These are phyloP conservation scores for Castanospermum australe DNA, from an alignment of 306 rosid genomes.

Conservation along the genomic window DNA sequence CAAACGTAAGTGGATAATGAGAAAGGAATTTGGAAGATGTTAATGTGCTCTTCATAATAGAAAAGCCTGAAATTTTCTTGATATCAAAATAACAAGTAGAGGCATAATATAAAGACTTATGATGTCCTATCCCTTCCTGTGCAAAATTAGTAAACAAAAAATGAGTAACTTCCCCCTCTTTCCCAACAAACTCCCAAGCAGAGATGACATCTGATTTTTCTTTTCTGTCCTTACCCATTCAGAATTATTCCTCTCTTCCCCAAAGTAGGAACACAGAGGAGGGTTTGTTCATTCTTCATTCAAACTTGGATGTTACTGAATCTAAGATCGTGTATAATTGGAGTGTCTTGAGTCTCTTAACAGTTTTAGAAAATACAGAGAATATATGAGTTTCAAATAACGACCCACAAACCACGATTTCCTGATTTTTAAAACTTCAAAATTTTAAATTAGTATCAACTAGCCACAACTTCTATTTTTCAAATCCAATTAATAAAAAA, in stretches of 20 bases:
- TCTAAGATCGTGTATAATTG: neutral
- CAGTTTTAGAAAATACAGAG: neutral
- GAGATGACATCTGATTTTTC: neutral
- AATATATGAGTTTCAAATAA: neutral
- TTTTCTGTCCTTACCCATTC: neutral
- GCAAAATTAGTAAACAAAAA: neutral
- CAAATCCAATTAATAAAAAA: neutral
- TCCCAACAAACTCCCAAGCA: neutral
- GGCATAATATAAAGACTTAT: neutral
- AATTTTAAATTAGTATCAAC: neutral
- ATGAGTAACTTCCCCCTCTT: neutral
- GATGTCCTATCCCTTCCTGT: neutral
- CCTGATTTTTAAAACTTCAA: neutral
- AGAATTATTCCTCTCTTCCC: neutral
- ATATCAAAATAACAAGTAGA: neutral
- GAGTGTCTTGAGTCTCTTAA: neutral
- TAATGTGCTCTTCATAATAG: neutral
- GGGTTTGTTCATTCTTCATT: neutral
- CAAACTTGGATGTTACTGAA: slow-evolving; percentile 4
- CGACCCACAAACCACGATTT: neutral
- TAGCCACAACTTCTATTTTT: neutral
- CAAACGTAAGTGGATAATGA: neutral
- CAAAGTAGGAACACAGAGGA: neutral
- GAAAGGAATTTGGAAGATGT: neutral
- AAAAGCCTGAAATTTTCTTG: neutral